Percentiles rank a stretch among this genome's conserved stretches.
Evolutionary conservation across 2,329 filamentous ascomycete genomes (phyloP).

Genomic region (Rachicladosporium sp.): DNA sequence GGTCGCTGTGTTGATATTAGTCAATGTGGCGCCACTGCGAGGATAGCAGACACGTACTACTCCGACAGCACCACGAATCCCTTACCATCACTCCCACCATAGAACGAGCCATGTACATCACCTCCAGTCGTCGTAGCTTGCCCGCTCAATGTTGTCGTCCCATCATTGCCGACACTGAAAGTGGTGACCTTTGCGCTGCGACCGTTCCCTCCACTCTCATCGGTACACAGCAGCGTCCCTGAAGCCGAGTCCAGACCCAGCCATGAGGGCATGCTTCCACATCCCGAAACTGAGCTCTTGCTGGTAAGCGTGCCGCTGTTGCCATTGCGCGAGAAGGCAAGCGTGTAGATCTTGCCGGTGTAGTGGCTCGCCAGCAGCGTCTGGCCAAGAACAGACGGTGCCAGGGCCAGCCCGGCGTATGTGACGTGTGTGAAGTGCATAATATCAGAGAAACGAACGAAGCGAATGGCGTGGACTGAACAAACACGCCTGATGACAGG

Average conservation of each 20-base stretch:
- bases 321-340: constrained; percentile 5
- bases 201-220: constrained; percentile 6
- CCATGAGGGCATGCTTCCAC: constrained; percentile 7
- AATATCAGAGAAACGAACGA: neutral
- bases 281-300: constrained; percentile 3
- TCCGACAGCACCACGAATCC: constrained; percentile 7
- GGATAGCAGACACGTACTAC: neutral
- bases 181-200: constrained; percentile 5
- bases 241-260: constrained; percentile 5
- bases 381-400: constrained; percentile 2
- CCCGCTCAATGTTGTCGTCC: constrained; percentile 2
- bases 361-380: constrained; percentile 5
- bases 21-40: no score
- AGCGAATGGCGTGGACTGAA: no score
- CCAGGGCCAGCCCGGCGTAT: constrained; percentile 5
- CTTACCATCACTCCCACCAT: constrained; percentile 3
- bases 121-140: constrained; percentile 5
- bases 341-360: constrained; percentile 5
- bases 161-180: constrained; percentile 2
- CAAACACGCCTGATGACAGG: no score
- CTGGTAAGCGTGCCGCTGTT: constrained; percentile 3
- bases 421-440: constrained; percentile 5
- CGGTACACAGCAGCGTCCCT: constrained; percentile 6
- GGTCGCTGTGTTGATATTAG: neutral
- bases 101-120: constrained; percentile 6